Percentiles rank a stretch among this genome's conserved stretches.
Conservation (phyloP, 257 asterid species). For the Osmanthus fragrans region DNA sequence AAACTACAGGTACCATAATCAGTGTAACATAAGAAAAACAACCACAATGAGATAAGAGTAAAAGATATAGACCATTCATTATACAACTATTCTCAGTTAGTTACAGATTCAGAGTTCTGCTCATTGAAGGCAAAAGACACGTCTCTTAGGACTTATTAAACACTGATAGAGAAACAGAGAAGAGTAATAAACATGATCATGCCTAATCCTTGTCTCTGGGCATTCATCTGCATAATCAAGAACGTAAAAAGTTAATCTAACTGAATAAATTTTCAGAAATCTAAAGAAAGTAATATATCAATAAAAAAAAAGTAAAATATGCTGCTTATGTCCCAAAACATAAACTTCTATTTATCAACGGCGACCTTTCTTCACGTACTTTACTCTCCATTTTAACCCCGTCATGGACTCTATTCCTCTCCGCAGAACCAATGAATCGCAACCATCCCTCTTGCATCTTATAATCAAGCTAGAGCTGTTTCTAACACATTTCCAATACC, state of each 20-base stretch:
- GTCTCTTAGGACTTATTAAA: not conserved
- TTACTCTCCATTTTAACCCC: not conserved
- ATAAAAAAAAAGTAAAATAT: not conserved
- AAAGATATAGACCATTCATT: not conserved
- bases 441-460: not conserved
- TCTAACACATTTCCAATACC: not conserved
- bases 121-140: not conserved
- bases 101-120: not conserved
- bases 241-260: not conserved
- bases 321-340: not conserved
- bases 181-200: not conserved
- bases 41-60: not conserved
- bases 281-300: not conserved
- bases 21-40: not conserved
- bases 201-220: not conserved
- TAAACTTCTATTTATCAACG: not conserved
- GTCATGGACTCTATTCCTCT: not conserved
- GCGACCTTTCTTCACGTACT: not conserved
- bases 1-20: not conserved
- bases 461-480: not conserved
- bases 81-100: not conserved
- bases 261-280: not conserved
- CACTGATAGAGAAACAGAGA: not conserved
- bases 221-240: not conserved
- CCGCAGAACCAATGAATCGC: not conserved